Conservation (phyloP, 2,329 filamentous ascomycete species). For the Emergomyces pasteurianus region DNA sequence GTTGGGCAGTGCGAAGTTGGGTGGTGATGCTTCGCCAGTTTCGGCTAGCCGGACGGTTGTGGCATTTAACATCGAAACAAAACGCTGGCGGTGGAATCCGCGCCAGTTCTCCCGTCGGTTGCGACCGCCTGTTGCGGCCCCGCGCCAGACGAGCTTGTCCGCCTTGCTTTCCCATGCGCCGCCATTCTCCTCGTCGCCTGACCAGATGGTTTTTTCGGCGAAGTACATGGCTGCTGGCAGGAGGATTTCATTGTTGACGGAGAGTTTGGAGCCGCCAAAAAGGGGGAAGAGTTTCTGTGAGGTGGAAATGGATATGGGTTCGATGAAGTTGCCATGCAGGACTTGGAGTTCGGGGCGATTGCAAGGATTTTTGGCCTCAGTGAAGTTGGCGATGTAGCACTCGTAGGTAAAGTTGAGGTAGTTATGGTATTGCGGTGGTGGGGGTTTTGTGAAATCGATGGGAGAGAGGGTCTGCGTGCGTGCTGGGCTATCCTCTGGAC, state of each 20-base stretch:
- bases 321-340: conserved; percentile 38
- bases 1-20: conserved; percentile 18
- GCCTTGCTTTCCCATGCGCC: conserved; percentile 33
- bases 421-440: conserved; percentile 17
- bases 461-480: conserved; percentile 16
- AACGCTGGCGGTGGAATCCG: conserved; percentile 63
- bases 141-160: conserved; percentile 35
- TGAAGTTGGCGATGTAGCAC: conserved; percentile 39
- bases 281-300: conserved; percentile 36
- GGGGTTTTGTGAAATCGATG: conserved; percentile 23
- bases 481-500: conserved; percentile 15
- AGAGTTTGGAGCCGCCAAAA: conserved; percentile 40
- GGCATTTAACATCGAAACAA: conserved; percentile 60
- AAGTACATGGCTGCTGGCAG: conserved; percentile 41
- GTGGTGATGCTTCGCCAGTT: conserved; percentile 14
- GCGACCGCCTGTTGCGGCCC: conserved; percentile 36
- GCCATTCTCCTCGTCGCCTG: conserved; percentile 28
- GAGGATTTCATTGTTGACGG: conserved; percentile 41
- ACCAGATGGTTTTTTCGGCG: conserved; percentile 33
- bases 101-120: conserved; percentile 49
- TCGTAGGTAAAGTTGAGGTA: conserved; percentile 22
- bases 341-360: conserved; percentile 33
- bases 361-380: conserved; percentile 34
- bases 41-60: conserved; percentile 45
- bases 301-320: conserved; percentile 36